Evolutionary conservation across 345 rosid genomes (phyloP).

Genomic region (Salix purpurea): DNA sequence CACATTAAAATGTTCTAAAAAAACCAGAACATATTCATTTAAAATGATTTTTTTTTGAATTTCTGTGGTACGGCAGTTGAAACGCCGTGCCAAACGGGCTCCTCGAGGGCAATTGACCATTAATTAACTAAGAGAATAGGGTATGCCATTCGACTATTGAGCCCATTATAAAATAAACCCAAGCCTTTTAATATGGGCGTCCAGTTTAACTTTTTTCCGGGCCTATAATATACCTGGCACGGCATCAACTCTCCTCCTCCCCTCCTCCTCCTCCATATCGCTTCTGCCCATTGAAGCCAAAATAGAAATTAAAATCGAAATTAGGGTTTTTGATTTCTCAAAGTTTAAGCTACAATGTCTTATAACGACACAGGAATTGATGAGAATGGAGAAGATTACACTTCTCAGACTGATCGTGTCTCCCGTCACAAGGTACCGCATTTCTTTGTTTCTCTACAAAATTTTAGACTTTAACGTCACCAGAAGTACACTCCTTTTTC

Average conservation of each 20-base stretch:
- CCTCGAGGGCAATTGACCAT: too few relatives aligned
- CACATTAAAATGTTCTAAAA: too few relatives aligned
- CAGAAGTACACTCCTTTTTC: not conserved
- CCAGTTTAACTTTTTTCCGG: not conserved
- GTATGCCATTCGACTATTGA: not conserved
- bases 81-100: too few relatives aligned
- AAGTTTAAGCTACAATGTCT: not conserved
- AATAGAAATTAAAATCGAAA: not conserved
- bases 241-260: rapidly evolving
- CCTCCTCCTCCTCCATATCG: not conserved
- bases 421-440: not conserved
- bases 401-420: not conserved
- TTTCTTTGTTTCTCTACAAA: not conserved
- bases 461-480: not conserved
- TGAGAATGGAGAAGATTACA: not conserved
- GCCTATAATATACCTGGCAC: not conserved
- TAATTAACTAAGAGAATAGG: not conserved
- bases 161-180: not conserved
- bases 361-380: not conserved
- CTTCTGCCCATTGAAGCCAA: not conserved
- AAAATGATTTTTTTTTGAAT: too few relatives aligned
- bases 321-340: not conserved
- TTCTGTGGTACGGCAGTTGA: too few relatives aligned
- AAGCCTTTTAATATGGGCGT: not conserved
- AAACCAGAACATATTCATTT: too few relatives aligned